phyloP scores from a whole-genome alignment of 169 alveolate genomes.

The Cryptosporidium sp. region DNA sequence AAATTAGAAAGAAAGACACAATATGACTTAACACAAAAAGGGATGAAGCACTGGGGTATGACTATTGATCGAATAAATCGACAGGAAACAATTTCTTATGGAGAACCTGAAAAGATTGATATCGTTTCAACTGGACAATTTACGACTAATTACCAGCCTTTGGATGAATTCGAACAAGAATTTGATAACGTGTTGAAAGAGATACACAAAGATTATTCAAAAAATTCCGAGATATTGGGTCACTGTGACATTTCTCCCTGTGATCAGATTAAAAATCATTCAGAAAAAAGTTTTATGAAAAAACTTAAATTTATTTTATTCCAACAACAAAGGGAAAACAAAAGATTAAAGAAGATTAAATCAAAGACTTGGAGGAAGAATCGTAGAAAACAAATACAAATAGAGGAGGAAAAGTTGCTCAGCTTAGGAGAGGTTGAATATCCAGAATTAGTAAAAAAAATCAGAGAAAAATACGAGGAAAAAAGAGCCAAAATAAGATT shows the following conservation, averaged over 20 bases:
- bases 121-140: conserved; percentile 71
- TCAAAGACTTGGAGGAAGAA: conserved; percentile 82
- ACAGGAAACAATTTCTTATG: conserved; percentile 41
- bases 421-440: conserved; percentile 78
- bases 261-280: conserved; percentile 41
- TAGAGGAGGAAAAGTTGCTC: conserved; percentile 80
- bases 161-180: conserved; percentile 82
- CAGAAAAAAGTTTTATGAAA: conserved; percentile 57
- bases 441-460: conserved; percentile 83
- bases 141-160: conserved; percentile 76
- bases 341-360: conserved; percentile 81
- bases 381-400: conserved; percentile 78
- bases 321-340: conserved; percentile 79
- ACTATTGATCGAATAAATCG: conserved; percentile 75
- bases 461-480: conserved; percentile 78
- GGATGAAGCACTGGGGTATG: conserved; percentile 81
- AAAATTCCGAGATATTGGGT: background rate
- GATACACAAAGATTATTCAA: background rate
- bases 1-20: conserved; percentile 79
- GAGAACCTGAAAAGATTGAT: conserved; percentile 68
- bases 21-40: conserved; percentile 76
- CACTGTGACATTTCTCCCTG: conserved; percentile 26
- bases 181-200: conserved; percentile 38
- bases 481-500: conserved; percentile 81
- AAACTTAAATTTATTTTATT: conserved; percentile 77